phyloP scores from a whole-genome alignment of 306 rosid species.

The Trifolium repens region DNA sequence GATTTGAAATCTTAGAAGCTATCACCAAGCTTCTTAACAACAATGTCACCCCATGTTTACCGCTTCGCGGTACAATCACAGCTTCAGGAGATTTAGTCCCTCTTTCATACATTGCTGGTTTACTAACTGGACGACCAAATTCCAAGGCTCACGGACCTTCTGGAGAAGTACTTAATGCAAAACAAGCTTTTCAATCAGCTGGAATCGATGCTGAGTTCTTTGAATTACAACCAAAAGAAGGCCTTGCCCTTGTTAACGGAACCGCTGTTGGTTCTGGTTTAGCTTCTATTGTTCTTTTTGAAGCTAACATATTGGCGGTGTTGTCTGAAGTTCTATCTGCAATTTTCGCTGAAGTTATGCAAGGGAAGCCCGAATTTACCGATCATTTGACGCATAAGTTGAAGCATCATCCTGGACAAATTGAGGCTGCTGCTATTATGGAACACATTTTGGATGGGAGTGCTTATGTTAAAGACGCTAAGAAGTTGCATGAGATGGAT shows the following conservation, averaged over 20 bases:
- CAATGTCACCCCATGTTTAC: conserved; percentile 80
- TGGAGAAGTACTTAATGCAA: conserved; percentile 62
- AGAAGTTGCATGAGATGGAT: conserved; percentile 74
- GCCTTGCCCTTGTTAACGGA: conserved; percentile 87
- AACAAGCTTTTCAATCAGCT: conserved; percentile 64
- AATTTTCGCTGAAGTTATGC: conserved; percentile 83
- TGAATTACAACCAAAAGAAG: conserved; percentile 89
- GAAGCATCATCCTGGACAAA: conserved; percentile 94
- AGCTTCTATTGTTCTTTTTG: conserved; percentile 81
- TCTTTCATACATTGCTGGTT: conserved; percentile 83
- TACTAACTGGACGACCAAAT: conserved; percentile 76
- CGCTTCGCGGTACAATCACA: conserved; percentile 82
- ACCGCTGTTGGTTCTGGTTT: conserved; percentile 91
- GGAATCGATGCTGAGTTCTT: conserved; percentile 66
- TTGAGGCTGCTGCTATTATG: conserved; percentile 95
- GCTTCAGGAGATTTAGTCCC: conserved; percentile 93
- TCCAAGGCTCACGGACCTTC: conserved; percentile 69
- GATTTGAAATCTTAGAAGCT: conserved; percentile 89
- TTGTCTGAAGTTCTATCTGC: conserved; percentile 76
- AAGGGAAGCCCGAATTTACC: conserved; percentile 85
- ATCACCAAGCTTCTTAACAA: conserved; percentile 71
- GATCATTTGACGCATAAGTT: conserved; percentile 87
- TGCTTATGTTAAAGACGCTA: conserved; percentile 70
- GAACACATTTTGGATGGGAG: conserved; percentile 90
- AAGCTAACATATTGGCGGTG: conserved; percentile 67